phyloP scores from a whole-genome alignment of 345 rosid species.

The Lepidium aucheri region DNA sequence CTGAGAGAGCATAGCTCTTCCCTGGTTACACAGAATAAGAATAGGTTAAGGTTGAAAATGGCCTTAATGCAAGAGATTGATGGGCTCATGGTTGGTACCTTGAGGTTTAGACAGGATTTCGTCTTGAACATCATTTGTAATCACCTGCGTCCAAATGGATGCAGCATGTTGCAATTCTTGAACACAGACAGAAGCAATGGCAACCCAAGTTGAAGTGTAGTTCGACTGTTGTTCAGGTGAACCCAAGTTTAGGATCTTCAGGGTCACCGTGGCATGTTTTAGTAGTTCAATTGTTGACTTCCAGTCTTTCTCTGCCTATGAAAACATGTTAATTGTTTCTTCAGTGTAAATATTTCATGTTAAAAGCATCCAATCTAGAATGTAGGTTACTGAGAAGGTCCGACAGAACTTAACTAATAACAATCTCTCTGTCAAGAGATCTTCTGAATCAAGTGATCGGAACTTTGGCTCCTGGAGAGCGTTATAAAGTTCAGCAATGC shows the following conservation, averaged over 20 bases:
- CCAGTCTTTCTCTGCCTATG: conserved; percentile 61
- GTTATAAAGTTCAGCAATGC: conserved; percentile 32
- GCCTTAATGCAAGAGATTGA: neutral
- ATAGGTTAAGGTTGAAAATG: neutral
- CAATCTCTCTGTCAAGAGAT: conserved; percentile 48
- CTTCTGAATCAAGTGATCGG: conserved; percentile 54
- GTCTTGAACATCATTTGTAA: conserved; percentile 35
- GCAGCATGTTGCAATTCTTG: conserved; percentile 75
- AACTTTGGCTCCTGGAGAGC: conserved; percentile 48
- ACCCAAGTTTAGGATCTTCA: conserved; percentile 53
- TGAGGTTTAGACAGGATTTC: conserved; percentile 42
- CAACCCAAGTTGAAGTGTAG: conserved; percentile 60
- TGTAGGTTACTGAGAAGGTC: neutral
- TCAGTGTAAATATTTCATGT: neutral
- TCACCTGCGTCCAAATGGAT: conserved; percentile 59
- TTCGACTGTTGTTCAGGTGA: conserved; percentile 43
- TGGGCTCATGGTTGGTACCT: conserved; percentile 36
- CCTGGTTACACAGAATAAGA: conserved; percentile 36
- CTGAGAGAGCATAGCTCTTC: conserved; percentile 47
- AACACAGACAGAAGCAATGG: conserved; percentile 50
- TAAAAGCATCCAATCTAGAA: neutral
- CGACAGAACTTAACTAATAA: conserved; percentile 35
- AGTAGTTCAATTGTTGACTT: conserved; percentile 49
- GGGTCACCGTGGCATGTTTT: conserved; percentile 35
- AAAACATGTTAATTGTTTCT: conserved; percentile 11